phyloP scores from a whole-genome alignment of 2,329 filamentous ascomycete species.

The Raffaelea deltoideospora region DNA sequence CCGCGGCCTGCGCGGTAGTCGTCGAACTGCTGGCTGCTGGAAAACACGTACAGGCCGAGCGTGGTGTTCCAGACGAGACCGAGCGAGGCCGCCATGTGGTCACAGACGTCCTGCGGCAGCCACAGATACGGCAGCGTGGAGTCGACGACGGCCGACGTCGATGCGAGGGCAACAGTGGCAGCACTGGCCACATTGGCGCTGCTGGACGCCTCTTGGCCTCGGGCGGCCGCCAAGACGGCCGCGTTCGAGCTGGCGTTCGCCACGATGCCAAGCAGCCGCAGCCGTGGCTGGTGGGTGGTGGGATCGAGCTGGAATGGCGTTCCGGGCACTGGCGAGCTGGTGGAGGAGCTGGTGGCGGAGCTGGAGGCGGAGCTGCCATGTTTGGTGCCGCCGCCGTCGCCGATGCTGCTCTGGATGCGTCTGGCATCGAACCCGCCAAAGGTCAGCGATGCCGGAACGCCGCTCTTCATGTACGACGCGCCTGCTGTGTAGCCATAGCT shows the following conservation, averaged over 20 bases:
- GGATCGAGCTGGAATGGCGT: too few relatives aligned
- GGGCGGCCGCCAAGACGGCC: conserved; percentile 7
- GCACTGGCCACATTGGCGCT: not conserved
- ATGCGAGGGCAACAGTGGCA: too few relatives aligned
- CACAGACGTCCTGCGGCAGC: conserved; percentile 44
- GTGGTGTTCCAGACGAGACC: conserved; percentile 50
- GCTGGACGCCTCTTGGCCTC: not conserved
- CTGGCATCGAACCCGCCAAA: conserved; percentile 56
- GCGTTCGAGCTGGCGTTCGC: conserved; percentile 19
- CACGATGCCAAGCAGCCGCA: conserved; percentile 39
- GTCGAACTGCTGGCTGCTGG: conserved; percentile 36
- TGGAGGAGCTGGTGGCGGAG: too few relatives aligned
- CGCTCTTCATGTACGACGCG: conserved; percentile 49
- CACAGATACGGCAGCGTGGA: conserved; percentile 49
- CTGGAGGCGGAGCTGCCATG: conserved; percentile 30
- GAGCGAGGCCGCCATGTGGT: conserved; percentile 47
- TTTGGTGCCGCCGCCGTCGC: not conserved
- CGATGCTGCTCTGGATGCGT: conserved; percentile 37
- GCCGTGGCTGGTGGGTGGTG: too few relatives aligned
- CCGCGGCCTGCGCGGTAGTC: conserved; percentile 26
- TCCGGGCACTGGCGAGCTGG: too few relatives aligned
- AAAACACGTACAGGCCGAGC: conserved; percentile 49
- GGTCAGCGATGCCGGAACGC: conserved; percentile 41
- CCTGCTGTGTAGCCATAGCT: conserved; percentile 66
- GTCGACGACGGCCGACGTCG: conserved; percentile 43